These are phyloP conservation scores for Symbiodinium natans DNA, from an alignment of 73 alveolate species.

Conservation along the genomic window DNA sequence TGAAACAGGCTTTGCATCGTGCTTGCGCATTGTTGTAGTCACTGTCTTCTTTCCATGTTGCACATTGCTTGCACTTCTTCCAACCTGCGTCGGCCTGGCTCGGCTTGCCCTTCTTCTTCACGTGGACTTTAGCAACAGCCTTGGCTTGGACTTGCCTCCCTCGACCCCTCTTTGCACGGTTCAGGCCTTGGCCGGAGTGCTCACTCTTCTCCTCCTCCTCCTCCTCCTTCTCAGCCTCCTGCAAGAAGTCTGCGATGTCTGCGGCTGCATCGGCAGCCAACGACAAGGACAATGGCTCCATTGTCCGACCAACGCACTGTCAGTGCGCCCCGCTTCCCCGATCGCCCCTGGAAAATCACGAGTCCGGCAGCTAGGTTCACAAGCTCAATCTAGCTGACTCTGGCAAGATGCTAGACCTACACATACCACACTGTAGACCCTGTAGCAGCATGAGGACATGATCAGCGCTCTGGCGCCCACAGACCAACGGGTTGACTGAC, in stretches of 20 bases:
- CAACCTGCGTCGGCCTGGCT: background rate
- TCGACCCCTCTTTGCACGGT: background rate
- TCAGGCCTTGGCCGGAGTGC: background rate
- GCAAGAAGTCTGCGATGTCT: background rate
- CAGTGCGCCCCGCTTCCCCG: too few relatives aligned
- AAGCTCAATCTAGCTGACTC: too few relatives aligned
- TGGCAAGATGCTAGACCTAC: too few relatives aligned
- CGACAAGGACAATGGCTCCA: background rate
- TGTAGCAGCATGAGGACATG: too few relatives aligned
- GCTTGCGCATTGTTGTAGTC: background rate
- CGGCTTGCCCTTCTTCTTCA: background rate
- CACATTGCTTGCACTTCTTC: conserved; percentile 24
- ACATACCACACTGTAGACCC: too few relatives aligned
- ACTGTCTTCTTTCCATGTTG: background rate
- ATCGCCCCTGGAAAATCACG: too few relatives aligned
- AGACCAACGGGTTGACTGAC: too few relatives aligned
- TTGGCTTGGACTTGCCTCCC: background rate
- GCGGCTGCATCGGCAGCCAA: background rate
- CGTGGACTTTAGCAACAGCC: background rate
- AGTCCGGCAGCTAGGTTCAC: too few relatives aligned
- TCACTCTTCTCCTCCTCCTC: background rate
- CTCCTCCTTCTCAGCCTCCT: background rate
- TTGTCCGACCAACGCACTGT: too few relatives aligned
- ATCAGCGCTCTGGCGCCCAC: too few relatives aligned
- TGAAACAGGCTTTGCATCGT: background rate